Evolutionary conservation across 805 yeast species (phyloP).

Genomic region (Peterozyma xylosa): DNA sequence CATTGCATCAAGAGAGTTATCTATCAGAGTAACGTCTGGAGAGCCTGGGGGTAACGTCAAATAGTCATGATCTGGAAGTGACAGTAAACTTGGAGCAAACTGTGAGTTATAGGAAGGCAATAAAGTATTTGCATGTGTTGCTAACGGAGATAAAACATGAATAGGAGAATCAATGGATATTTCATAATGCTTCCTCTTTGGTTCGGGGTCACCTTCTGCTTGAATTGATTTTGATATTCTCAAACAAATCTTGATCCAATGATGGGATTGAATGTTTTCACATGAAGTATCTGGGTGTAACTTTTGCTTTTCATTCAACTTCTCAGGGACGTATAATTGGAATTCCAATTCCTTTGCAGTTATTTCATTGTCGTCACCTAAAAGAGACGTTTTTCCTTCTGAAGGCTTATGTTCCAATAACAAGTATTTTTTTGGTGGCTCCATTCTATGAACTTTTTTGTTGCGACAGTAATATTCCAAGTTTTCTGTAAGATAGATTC

Average conservation of each 20-base stretch:
- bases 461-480: conserved; percentile 83
- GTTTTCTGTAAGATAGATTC: conserved; percentile 83
- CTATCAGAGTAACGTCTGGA: conserved; percentile 45
- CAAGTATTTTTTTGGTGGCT: conserved; percentile 77
- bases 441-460: conserved; percentile 85
- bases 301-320: conserved; percentile 44
- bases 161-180: conserved; percentile 93
- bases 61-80: neutral
- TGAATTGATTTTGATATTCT: conserved; percentile 67
- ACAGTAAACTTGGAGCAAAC: neutral
- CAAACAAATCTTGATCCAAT: conserved; percentile 89
- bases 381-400: conserved; percentile 37
- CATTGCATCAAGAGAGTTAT: conserved; percentile 22
- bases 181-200: conserved; percentile 84
- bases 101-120: conserved; percentile 60
- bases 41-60: conserved; percentile 28
- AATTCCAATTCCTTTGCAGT: conserved; percentile 77
- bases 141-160: conserved; percentile 66
- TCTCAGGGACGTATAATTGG: conserved; percentile 77
- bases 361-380: conserved; percentile 44
- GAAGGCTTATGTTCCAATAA: conserved; percentile 73
- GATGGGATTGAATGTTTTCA: conserved; percentile 77
- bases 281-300: conserved; percentile 84
- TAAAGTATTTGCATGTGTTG: conserved; percentile 75
- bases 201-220: conserved; percentile 20